phyloP scores from a whole-genome alignment of 495 filamentous ascomycete species.

The Neurospora discreta region DNA sequence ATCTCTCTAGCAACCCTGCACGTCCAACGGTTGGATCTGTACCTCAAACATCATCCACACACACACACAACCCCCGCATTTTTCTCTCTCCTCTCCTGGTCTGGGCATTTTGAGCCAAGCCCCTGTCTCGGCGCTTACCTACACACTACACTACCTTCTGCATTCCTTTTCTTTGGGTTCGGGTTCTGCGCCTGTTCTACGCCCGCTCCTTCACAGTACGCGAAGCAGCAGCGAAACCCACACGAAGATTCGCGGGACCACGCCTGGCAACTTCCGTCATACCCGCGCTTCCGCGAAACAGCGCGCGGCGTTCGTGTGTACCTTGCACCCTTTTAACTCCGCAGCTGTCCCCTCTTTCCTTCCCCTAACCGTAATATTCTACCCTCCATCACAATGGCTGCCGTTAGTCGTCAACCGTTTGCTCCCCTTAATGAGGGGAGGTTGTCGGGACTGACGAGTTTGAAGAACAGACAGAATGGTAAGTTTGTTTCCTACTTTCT shows the following conservation, averaged over 20 bases:
- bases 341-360: neutral
- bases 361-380: neutral
- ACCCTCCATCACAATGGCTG: slow-evolving; percentile 26
- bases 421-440: slow-evolving; percentile 42
- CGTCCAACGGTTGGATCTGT: neutral
- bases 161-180: neutral
- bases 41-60: neutral
- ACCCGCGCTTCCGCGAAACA: neutral
- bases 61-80: neutral
- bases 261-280: neutral
- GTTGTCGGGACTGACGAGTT: slow-evolving; percentile 42
- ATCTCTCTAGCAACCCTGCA: neutral
- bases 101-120: neutral
- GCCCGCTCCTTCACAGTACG: neutral
- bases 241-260: neutral
- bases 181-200: neutral
- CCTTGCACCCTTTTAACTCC: neutral
- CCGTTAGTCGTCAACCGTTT: slow-evolving; percentile 44
- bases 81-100: neutral
- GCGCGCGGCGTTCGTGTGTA: neutral
- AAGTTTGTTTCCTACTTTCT: slow-evolving; percentile 21
- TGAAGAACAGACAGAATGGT: slow-evolving; percentile 57
- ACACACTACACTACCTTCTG: neutral
- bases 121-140: neutral
- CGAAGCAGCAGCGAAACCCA: neutral